Evolutionary conservation across 1,139 yeast species (phyloP), one percentile per base, ranked within the genome.

Genomic region (Pneumocystis canis): DNA sequence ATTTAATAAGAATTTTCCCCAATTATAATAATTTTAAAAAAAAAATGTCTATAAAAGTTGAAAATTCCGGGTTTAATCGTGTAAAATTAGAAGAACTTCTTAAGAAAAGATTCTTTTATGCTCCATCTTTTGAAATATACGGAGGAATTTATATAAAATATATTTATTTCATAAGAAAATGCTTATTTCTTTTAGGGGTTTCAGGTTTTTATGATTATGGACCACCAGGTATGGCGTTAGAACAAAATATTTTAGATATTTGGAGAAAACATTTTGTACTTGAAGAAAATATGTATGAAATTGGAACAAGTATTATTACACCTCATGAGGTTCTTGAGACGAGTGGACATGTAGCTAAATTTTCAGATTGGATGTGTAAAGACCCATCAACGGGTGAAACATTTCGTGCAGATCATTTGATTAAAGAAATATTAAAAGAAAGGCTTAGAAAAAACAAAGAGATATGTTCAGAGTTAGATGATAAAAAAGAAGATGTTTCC

Each of bases 211-310:
- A 89, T 75, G 99, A 94, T 75, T 94, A 89, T 73, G 99, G 99
- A 77, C 99, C 99, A 67, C 97, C 98, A 74, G 98, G 98, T 66
- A 90, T 97, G 78, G 95, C 98, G 16, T 83, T 94, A 76, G 97
- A 92, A 79, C 95, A 97, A 71, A 92, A 92, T 75, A 82, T 94
- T 68, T 79, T 94, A 67, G 98, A 94, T 72, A 82, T 84, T 61
- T 94, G 98, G 98, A 85, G 97, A 79, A 92, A 90, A 76, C 99
- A 94, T 77, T 94, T 94, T 74, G 84, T 94, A 67, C 80, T 94
- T 68, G 97, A 94, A 76, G 99, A 94, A 78, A 97, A 92, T 72
- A 94, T 94, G 97, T 82, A 90, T 73, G 99, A 94, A 76, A 97
- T 94, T 65, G 98, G 94, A 78, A 85, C 95, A 75, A 89, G 98